These are phyloP conservation scores for Sarocladiaceae sp. DNA, from an alignment of 2,329 filamentous ascomycete species.

Conservation along the genomic window DNA sequence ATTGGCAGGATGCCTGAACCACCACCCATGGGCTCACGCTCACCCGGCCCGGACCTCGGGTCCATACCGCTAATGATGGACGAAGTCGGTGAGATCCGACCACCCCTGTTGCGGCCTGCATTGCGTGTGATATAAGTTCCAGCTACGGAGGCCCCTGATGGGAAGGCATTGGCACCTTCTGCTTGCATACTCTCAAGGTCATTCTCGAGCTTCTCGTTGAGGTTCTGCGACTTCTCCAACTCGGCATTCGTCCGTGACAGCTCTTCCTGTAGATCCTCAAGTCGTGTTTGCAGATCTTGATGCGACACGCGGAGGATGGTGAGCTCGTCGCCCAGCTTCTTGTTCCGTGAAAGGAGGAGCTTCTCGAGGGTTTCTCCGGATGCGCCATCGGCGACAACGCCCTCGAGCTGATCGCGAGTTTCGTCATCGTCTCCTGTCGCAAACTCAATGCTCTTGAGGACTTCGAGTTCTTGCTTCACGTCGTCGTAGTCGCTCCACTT, in stretches of 20 bases:
- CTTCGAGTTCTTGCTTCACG: constrained; percentile 91
- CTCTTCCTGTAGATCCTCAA: constrained; percentile 79
- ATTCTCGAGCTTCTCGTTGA: constrained; percentile 87
- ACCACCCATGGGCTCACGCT: constrained; percentile 63
- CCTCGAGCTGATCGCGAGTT: constrained; percentile 34
- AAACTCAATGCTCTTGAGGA: constrained; percentile 97
- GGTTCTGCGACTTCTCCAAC: constrained; percentile 75
- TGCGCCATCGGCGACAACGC: constrained; percentile 12
- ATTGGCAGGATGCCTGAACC: constrained; percentile 92
- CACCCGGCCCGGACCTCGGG: constrained; percentile 46
- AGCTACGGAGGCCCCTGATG: constrained; percentile 86
- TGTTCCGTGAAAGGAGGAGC: constrained; percentile 86
- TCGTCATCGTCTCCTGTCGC: constrained; percentile 84
- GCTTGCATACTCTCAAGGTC: constrained; percentile 86
- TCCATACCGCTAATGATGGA: constrained; percentile 99
- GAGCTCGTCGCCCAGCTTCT: constrained; percentile 91
- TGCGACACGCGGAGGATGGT: constrained; percentile 91
- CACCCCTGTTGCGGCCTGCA: constrained; percentile 60
- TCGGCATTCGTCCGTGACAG: constrained; percentile 80
- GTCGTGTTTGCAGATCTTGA: constrained; percentile 77
- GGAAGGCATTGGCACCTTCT: constrained; percentile 77
- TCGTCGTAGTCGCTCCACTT: constrained; percentile 96
- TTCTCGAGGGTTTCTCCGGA: constrained; percentile 84
- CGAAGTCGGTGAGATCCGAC: constrained; percentile 81
- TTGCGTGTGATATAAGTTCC: constrained; percentile 80